Percentiles rank a stretch among this genome's conserved stretches.
Evolutionary conservation across 2,329 filamentous ascomycete genomes (phyloP).

Genomic region (Botrytis paeoniae): DNA sequence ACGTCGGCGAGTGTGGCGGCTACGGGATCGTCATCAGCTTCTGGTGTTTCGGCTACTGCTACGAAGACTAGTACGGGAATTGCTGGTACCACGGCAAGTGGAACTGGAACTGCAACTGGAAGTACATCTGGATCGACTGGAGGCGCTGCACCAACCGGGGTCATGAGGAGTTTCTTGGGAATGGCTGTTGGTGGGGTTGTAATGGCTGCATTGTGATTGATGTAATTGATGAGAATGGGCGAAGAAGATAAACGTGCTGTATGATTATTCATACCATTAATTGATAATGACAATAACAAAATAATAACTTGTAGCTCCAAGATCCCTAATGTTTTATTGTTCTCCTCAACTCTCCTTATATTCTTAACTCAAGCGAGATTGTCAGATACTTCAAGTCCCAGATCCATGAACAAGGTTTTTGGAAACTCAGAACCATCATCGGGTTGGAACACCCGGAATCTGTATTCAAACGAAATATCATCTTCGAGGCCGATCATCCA

Average conservation of each 20-base stretch:
- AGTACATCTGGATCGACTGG: conserved; percentile 30
- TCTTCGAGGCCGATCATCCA: neutral
- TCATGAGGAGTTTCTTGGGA: conserved; percentile 30
- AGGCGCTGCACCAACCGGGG: conserved; percentile 33
- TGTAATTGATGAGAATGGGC: neutral
- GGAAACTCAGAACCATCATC: too few relatives aligned
- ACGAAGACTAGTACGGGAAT: neutral
- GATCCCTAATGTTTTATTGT: neutral
- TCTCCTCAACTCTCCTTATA: neutral
- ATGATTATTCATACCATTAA: neutral
- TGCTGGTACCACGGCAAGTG: conserved; percentile 15
- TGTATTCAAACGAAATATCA: neutral
- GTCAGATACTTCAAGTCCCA: too few relatives aligned
- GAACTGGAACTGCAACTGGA: conserved; percentile 11
- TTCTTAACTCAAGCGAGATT: neutral
- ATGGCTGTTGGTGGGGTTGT: conserved; percentile 31
- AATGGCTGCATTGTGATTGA: conserved; percentile 29
- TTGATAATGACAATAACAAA: neutral
- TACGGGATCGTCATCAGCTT: neutral
- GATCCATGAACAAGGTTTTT: too few relatives aligned
- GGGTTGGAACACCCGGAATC: too few relatives aligned
- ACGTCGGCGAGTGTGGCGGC: conserved; percentile 19
- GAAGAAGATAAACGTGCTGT: neutral
- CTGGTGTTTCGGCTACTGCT: neutral
- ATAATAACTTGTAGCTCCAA: neutral